Base-by-base conservation (phyloP, 2,329 filamentous ascomycete species). In the Diaporthe aspalathi region DNA sequence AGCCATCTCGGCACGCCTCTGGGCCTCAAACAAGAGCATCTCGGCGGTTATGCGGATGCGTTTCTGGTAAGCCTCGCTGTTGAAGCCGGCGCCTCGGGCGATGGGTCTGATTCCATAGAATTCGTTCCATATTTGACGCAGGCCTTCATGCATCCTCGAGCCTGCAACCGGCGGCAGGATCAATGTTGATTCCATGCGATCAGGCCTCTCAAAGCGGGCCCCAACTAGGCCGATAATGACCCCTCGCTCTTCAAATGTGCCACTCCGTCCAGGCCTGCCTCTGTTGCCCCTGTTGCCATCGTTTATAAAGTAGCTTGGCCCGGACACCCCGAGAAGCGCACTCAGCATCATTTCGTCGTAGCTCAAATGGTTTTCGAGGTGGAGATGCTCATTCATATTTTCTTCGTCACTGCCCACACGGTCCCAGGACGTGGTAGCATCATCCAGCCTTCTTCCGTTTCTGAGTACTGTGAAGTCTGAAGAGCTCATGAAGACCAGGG, bases 321-420 rank as follows among this genome's bases (percentile, higher is more conserved):
- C 74, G 69, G 78, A 80, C 17, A 79, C 77, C 2, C 76, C 79
- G 0, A 80, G 29, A 11, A 81, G 72, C 40, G 77, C 78, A 9
- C 77, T 72, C 8, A 80, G 74, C 79, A 81, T 79, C 7, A 81
- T 80, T 72, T 80, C 79, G 60, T 81, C 79, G 56, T 81, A 81
- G 65, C 76, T 79, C 8, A 81, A 72, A 67, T 79, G 78, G 0
- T 79, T 76, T 2, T 45, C 3, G 1, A 80, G 74, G 12, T 32
- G 60, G 6, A 79, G 49, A 29, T 72, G 24, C 1, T 17, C n/a
- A 43, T 78, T 75, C 5, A 35, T 24, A 8, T 11, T 12, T 54
- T 77, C 75, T 9, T 35, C 9, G 5, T 49, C 16, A 9, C 50
- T 70, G 1, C 68, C 68, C 9, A 70, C 68, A 38, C 60, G 62